These are phyloP conservation scores for Ophiostoma quercus DNA, from an alignment of 2,329 filamentous ascomycete genomes.

Conservation along the genomic window DNA sequence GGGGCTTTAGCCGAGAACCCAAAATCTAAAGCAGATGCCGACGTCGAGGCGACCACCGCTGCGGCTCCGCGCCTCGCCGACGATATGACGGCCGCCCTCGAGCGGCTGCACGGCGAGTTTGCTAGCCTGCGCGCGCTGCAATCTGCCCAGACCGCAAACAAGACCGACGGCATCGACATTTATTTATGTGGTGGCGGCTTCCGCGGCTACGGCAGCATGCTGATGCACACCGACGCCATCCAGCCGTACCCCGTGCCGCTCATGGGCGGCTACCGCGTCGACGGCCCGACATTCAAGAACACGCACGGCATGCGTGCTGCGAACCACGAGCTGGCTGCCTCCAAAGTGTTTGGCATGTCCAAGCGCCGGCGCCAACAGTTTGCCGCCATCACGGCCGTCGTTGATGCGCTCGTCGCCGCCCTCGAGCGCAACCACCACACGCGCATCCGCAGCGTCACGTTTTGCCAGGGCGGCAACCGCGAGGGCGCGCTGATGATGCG, in stretches of 20 bases:
- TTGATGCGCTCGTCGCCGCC: conserved; percentile 66
- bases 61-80: conserved; percentile 51
- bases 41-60: conserved; percentile 33
- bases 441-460: conserved; percentile 64
- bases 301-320: conserved; percentile 47
- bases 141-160: conserved; percentile 35
- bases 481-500: conserved; percentile 76
- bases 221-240: conserved; percentile 71
- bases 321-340: conserved; percentile 43
- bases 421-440: conserved; percentile 45
- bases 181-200: conserved; percentile 90
- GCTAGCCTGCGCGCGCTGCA: conserved; percentile 41
- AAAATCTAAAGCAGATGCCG: background rate
- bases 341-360: conserved; percentile 70
- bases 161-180: conserved; percentile 51
- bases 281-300: conserved; percentile 54
- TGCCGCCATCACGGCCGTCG: conserved; percentile 73
- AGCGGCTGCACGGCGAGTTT: conserved; percentile 46
- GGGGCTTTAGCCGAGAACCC: background rate
- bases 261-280: conserved; percentile 71
- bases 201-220: conserved; percentile 81
- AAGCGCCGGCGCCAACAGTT: conserved; percentile 74
- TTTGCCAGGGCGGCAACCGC: conserved; percentile 78
- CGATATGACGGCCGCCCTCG: conserved; percentile 57
- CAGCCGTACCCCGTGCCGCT: conserved; percentile 77